Percentiles rank a stretch among this genome's conserved stretches.
These are phyloP conservation scores for Xylariaceae sp. DNA, from an alignment of 2,329 filamentous ascomycete species.

Conservation along the genomic window DNA sequence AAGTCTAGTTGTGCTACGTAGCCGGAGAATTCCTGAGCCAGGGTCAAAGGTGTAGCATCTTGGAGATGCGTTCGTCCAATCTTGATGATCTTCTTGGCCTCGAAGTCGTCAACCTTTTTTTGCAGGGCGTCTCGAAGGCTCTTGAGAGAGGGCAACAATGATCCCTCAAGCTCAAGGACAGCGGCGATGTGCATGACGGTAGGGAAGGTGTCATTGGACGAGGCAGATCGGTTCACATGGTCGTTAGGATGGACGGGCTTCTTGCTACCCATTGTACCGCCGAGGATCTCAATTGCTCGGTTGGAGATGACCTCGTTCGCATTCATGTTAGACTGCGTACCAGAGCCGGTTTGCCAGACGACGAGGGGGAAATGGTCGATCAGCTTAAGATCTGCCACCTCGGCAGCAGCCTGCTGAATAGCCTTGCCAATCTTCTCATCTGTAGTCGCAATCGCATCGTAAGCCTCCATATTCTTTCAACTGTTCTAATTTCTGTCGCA, in stretches of 20 bases:
- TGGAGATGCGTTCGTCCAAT: conserved; percentile 97
- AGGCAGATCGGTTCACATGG: conserved; percentile 99
- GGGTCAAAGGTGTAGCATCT: conserved; percentile 92
- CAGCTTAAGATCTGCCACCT: conserved; percentile 93
- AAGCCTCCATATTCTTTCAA: conserved; percentile 27
- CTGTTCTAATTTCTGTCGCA: conserved; percentile 12
- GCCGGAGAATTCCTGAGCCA: conserved; percentile 97
- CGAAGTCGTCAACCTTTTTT: conserved; percentile 86
- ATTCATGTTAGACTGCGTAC: conserved; percentile 99
- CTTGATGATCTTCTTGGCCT: conserved; percentile 91
- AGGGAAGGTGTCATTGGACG: conserved; percentile 98
- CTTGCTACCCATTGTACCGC: conserved; percentile 92
- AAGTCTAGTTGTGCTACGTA: conserved; percentile 95
- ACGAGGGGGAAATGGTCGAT: conserved; percentile 97
- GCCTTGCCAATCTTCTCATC: conserved; percentile 89
- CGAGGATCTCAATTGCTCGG: conserved; percentile 96
- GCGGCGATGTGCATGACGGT: conserved; percentile 99
- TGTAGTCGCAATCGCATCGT: conserved; percentile 46
- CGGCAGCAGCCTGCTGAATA: conserved; percentile 91
- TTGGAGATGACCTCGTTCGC: conserved; percentile 99
- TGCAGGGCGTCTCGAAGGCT: conserved; percentile 84
- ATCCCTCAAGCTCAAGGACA: conserved; percentile 87
- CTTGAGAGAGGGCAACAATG: conserved; percentile 81
- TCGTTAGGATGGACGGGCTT: conserved; percentile 99
- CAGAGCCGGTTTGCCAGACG: conserved; percentile 98